phyloP scores from a whole-genome alignment of 768 basidiomycete genomes.

The Lactarius quietus region DNA sequence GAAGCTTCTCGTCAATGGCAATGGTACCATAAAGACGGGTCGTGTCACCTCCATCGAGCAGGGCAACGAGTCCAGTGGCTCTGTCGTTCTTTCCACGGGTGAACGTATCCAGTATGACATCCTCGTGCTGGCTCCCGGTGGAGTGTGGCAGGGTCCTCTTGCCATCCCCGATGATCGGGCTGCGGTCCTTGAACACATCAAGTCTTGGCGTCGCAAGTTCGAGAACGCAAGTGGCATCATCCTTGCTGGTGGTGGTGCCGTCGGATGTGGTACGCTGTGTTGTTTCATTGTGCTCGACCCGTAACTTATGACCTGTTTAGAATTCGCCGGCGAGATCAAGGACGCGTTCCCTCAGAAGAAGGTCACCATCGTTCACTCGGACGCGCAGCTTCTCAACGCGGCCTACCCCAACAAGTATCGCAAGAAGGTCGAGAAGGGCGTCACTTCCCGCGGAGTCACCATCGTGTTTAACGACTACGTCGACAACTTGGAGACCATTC shows the following conservation, averaged over 20 bases:
- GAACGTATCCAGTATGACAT: slow-evolving; percentile 23
- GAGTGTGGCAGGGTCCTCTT: slow-evolving; percentile 27
- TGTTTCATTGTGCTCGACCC: not conserved
- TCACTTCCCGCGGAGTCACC: slow-evolving; percentile 45
- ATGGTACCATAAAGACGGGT: slow-evolving; percentile 22
- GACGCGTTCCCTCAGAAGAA: slow-evolving; percentile 44
- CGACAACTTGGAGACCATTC: slow-evolving; percentile 35
- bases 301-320: slow-evolving; percentile 28
- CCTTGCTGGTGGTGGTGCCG: slow-evolving; percentile 39
- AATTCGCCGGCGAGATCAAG: slow-evolving; percentile 44
- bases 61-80: slow-evolving; percentile 13
- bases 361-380: slow-evolving; percentile 60
- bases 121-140: slow-evolving; percentile 24
- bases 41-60: slow-evolving; percentile 19
- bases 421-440: slow-evolving; percentile 40
- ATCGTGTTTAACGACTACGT: slow-evolving; percentile 52
- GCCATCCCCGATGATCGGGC: slow-evolving; percentile 39
- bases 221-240: slow-evolving; percentile 34
- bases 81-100: slow-evolving; percentile 10
- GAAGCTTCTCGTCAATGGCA: slow-evolving; percentile 16
- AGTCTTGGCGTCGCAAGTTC: slow-evolving; percentile 33
- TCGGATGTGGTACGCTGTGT: slow-evolving; percentile 40
- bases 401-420: slow-evolving; percentile 55
- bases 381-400: slow-evolving; percentile 50
- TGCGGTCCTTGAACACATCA: slow-evolving; percentile 27